Evolutionary conservation across 208 protist species (phyloP).

Genomic region (Phytomonas francai): DNA sequence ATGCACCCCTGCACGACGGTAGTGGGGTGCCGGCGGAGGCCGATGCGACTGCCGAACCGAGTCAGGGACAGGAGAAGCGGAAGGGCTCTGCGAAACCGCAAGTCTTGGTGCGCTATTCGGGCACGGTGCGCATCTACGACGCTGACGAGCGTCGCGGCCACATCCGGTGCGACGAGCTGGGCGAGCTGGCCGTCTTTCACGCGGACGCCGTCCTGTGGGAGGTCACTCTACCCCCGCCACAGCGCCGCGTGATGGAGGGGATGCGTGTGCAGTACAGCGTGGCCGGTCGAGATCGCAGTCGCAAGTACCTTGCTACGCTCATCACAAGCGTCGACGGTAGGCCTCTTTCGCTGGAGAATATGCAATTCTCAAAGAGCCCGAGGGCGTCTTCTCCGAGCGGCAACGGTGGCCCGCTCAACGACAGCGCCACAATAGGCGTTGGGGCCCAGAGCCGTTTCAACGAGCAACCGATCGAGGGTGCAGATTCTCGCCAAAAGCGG

Average conservation of each 20-base stretch:
- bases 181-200: constrained; percentile 38
- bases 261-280: constrained; percentile 60
- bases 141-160: constrained; percentile 60
- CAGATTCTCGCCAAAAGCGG: constrained; percentile 20
- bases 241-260: constrained; percentile 36
- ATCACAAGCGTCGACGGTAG: constrained; percentile 49
- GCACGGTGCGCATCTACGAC: constrained; percentile 55
- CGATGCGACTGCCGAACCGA: background rate
- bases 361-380: constrained; percentile 34
- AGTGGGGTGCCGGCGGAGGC: background rate
- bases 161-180: constrained; percentile 44
- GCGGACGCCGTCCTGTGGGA: constrained; percentile 53
- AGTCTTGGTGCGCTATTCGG: constrained; percentile 36
- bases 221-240: constrained; percentile 14
- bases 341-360: constrained; percentile 35
- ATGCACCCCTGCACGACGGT: background rate
- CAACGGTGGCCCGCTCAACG: constrained; percentile 5
- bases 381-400: constrained; percentile 13
- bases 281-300: constrained; percentile 29
- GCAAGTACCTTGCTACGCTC: constrained; percentile 59
- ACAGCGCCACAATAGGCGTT: constrained; percentile 11
- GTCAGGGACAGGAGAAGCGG: no score
- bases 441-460: constrained; percentile 12
- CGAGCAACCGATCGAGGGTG: constrained; percentile 7
- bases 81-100: no score